Percentiles rank a stretch among this genome's conserved stretches.
Evolutionary conservation across 257 asterid genomes (phyloP).

Genomic region (Nicotiana benthamiana): DNA sequence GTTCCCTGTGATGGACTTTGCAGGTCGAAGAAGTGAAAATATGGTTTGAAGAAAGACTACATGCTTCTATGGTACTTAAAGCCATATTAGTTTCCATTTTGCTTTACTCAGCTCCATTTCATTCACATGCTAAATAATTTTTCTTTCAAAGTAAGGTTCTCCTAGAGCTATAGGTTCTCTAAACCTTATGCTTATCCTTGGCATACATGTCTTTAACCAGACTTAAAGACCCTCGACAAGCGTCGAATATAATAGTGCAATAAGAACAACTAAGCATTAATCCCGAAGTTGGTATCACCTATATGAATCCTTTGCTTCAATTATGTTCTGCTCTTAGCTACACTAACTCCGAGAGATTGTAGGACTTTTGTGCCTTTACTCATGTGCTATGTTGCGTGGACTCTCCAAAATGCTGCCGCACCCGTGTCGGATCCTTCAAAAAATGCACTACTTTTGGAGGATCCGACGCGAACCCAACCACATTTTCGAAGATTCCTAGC

Average conservation of each 20-base stretch:
- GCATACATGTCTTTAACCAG: background rate
- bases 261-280: background rate
- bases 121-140: background rate
- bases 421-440: too few relatives aligned
- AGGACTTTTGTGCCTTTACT: background rate
- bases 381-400: background rate
- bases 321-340: background rate
- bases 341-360: background rate
- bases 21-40: constrained; percentile 86
- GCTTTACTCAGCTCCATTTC: background rate
- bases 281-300: background rate
- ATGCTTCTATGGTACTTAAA: constrained; percentile 35
- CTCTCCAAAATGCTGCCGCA: too few relatives aligned
- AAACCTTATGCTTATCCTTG: background rate
- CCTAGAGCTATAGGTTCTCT: background rate
- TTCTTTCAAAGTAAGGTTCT: background rate
- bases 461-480: too few relatives aligned
- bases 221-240: background rate
- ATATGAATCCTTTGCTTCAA: background rate
- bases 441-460: too few relatives aligned
- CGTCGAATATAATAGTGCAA: background rate
- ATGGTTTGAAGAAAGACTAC: constrained; percentile 73
- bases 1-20: constrained; percentile 21
- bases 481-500: too few relatives aligned
- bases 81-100: background rate